Percentiles rank a stretch among this genome's conserved stretches.
phyloP scores from a whole-genome alignment of 2,329 filamentous ascomycete species.

The Clonostachys byssicola region DNA sequence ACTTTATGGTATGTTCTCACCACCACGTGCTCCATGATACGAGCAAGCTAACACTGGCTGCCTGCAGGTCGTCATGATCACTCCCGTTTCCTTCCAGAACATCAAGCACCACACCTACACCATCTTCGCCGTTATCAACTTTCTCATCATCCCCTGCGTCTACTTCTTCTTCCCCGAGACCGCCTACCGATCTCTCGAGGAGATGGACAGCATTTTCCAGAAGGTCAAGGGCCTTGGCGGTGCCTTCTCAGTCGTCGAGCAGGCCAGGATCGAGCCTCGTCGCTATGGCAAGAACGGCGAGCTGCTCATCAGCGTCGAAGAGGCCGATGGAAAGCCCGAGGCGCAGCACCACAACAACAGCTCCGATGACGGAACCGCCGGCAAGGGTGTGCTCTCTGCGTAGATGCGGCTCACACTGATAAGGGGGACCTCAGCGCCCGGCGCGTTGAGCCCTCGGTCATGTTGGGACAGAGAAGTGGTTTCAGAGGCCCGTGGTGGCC shows the following conservation, averaged over 20 bases:
- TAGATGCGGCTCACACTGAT: no score
- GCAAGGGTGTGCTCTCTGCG: no score
- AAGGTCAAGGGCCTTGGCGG: constrained; percentile 41
- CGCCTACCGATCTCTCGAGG: constrained; percentile 58
- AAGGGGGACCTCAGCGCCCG: no score
- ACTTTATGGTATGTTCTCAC: constrained; percentile 40
- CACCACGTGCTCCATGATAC: neutral
- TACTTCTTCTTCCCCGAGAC: constrained; percentile 66
- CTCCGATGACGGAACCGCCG: no score
- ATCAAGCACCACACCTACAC: constrained; percentile 60
- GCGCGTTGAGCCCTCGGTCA: no score
- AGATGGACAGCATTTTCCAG: constrained; percentile 63
- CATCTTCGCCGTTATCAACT: constrained; percentile 64
- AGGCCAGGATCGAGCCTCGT: constrained; percentile 41
- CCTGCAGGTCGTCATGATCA: constrained; percentile 53
- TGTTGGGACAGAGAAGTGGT: no score
- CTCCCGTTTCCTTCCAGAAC: constrained; percentile 50
- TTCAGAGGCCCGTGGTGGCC: no score
- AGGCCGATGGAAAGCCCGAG: constrained; percentile 16
- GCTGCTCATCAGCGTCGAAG: constrained; percentile 41
- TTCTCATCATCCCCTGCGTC: constrained; percentile 50
- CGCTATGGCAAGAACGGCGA: constrained; percentile 58
- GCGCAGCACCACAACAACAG: neutral
- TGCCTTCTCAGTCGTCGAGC: constrained; percentile 26
- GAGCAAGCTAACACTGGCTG: neutral